These are phyloP conservation scores for Achaetomium macrosporum DNA, from an alignment of 2,329 filamentous ascomycete genomes.

Conservation along the genomic window DNA sequence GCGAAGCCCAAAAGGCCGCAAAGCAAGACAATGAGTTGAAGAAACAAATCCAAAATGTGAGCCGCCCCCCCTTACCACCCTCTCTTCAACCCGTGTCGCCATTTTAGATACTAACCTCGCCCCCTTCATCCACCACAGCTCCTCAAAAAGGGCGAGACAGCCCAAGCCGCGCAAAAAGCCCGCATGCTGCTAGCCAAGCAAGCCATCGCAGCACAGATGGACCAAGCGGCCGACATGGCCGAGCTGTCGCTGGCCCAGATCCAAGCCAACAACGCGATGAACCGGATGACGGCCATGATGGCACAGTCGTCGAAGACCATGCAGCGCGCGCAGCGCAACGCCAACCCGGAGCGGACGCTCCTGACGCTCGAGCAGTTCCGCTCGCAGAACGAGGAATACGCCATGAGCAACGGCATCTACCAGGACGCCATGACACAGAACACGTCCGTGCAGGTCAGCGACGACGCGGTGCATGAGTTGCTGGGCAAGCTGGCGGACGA, in stretches of 20 bases:
- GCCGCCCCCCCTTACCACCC: constrained; percentile 6
- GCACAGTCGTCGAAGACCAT: constrained; percentile 53
- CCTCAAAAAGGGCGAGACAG: constrained; percentile 58
- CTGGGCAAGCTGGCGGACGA: constrained; percentile 84
- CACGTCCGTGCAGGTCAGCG: constrained; percentile 64
- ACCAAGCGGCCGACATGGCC: constrained; percentile 59
- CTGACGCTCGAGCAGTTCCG: constrained; percentile 56
- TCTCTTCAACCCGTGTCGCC: too few species aligned
- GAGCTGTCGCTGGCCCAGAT: constrained; percentile 56
- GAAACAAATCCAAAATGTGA: constrained; percentile 55
- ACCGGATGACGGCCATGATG: constrained; percentile 61
- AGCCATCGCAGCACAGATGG: constrained; percentile 57
- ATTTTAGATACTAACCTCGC: background rate
- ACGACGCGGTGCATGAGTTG: constrained; percentile 82
- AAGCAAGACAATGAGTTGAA: constrained; percentile 56
- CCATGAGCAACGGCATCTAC: constrained; percentile 67
- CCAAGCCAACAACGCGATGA: constrained; percentile 60
- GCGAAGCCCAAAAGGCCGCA: constrained; percentile 54
- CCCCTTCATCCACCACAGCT: constrained; percentile 29
- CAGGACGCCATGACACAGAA: constrained; percentile 78
- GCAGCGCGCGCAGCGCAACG: constrained; percentile 51
- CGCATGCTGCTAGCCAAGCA: constrained; percentile 58
- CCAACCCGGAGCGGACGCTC: constrained; percentile 57
- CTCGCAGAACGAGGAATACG: constrained; percentile 58
- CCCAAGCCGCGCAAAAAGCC: constrained; percentile 57